A percentile compares a stretch with the other conserved stretches of the same genome.
phyloP scores from a whole-genome alignment of 345 rosid species.

The Zanthoxylum bungeanum region DNA sequence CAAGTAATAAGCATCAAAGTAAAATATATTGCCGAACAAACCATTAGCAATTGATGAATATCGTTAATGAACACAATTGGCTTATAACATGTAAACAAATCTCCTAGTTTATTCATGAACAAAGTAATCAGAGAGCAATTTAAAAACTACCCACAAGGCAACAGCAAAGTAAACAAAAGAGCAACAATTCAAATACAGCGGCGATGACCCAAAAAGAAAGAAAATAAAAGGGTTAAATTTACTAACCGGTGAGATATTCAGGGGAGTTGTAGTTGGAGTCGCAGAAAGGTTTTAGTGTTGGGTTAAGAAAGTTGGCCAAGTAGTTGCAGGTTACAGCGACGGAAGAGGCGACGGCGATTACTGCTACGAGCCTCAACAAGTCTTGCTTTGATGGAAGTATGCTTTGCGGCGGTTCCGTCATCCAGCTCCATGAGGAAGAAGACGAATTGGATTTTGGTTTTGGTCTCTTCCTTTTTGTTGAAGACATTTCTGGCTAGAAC shows the following conservation, averaged over 20 bases:
- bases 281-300: slow-evolving; percentile 58
- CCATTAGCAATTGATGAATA: too few relatives aligned
- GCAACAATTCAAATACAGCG: background rate
- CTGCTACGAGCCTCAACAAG: slow-evolving; percentile 42
- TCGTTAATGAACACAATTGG: too few relatives aligned
- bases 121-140: background rate
- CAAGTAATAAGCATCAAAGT: background rate
- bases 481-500: slow-evolving; percentile 21
- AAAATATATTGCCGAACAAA: background rate
- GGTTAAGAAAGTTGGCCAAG: slow-evolving; percentile 33
- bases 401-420: slow-evolving; percentile 58
- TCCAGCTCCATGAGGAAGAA: slow-evolving; percentile 21
- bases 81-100: background rate
- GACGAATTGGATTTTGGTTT: slow-evolving; percentile 33
- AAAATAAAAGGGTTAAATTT: background rate
- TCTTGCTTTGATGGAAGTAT: slow-evolving; percentile 75
- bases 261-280: slow-evolving; percentile 35
- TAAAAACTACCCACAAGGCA: background rate
- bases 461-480: slow-evolving; percentile 41
- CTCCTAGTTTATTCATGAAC: background rate
- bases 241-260: slow-evolving; percentile 49
- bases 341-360: slow-evolving; percentile 55
- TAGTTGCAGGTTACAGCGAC: slow-evolving; percentile 65
- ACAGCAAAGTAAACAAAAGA: too few relatives aligned
- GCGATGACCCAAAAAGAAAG: background rate